Evolutionary conservation across 1,284 basidiomycete species (phyloP).

Genomic region (Fistulina hepatica): DNA sequence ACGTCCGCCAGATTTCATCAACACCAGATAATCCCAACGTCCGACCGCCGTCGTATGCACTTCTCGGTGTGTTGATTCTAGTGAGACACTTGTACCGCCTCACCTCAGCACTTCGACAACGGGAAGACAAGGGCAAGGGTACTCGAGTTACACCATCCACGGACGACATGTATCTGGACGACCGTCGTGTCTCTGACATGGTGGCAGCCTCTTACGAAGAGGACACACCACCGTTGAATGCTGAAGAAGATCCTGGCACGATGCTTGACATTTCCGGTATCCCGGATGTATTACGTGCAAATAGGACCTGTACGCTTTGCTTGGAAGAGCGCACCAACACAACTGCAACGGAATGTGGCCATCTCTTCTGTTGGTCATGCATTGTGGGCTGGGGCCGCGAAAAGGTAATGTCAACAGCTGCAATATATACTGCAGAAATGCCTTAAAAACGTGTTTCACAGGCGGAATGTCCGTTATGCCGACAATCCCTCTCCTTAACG

Average conservation of each 20-base stretch:
- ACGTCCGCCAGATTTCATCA: slow-evolving; percentile 52
- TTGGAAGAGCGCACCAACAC: slow-evolving; percentile 72
- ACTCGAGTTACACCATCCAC: slow-evolving; percentile 14
- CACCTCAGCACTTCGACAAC: slow-evolving; percentile 29
- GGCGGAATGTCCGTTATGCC: slow-evolving; percentile 83
- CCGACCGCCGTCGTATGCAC: slow-evolving; percentile 73
- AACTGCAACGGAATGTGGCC: slow-evolving; percentile 87
- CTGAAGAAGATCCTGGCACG: slow-evolving; percentile 59
- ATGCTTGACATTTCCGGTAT: slow-evolving; percentile 48
- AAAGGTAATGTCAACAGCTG: slow-evolving; percentile 42
- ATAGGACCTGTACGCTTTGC: slow-evolving; percentile 77
- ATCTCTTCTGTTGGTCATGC: slow-evolving; percentile 91
- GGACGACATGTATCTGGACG: slow-evolving; percentile 53
- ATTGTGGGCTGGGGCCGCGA: slow-evolving; percentile 83
- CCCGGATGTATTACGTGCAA: slow-evolving; percentile 39
- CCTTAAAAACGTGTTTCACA: slow-evolving; percentile 8
- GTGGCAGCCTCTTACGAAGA: slow-evolving; percentile 34
- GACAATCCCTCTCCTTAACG: slow-evolving; percentile 67
- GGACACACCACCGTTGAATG: slow-evolving; percentile 39
- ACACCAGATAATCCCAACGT: slow-evolving; percentile 59
- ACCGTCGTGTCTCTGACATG: slow-evolving; percentile 47
- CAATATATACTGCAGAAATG: slow-evolving; percentile 1
- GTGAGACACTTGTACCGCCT: slow-evolving; percentile 62
- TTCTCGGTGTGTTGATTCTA: slow-evolving; percentile 69
- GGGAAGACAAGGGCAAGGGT: slow-evolving; percentile 21